Conservation (phyloP, 2,329 filamentous ascomycete genomes). For the Ceratocystis diversiconidia region DNA sequence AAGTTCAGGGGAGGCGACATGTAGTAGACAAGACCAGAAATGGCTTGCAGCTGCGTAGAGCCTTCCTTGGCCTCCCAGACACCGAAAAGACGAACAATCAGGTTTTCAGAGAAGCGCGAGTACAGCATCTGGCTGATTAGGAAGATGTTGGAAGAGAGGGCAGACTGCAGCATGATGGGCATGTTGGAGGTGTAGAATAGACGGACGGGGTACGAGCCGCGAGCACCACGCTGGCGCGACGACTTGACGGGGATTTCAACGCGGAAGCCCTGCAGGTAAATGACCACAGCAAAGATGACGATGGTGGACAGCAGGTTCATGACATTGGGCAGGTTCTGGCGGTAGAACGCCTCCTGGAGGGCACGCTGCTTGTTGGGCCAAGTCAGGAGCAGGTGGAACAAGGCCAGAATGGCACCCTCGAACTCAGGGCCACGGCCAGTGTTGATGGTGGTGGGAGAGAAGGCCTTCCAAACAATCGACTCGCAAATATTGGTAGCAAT, state of each 20-base stretch:
- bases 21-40: constrained; percentile 94
- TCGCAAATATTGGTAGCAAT: constrained; percentile 99
- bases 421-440: constrained; percentile 98
- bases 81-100: constrained; percentile 91
- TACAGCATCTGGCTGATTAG: constrained; percentile 98
- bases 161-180: constrained; percentile 99
- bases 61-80: constrained; percentile 97
- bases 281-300: constrained; percentile 87
- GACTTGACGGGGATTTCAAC: constrained; percentile 99
- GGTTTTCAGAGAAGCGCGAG: constrained; percentile 97
- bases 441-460: constrained; percentile 98
- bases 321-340: constrained; percentile 98
- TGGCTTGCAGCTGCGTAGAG: constrained; percentile 85
- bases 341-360: constrained; percentile 96
- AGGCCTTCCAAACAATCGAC: constrained; percentile 99
- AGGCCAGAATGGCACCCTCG: constrained; percentile 92
- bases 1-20: constrained; percentile 98
- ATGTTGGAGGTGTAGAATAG: constrained; percentile 99
- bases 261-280: constrained; percentile 98
- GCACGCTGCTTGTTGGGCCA: constrained; percentile 99
- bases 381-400: constrained; percentile 95
- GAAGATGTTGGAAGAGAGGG: constrained; percentile 97
- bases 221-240: constrained; percentile 94
- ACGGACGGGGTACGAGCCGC: constrained; percentile 93
- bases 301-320: constrained; percentile 96